Evolutionary conservation across 2,329 filamentous ascomycete genomes (phyloP), one percentile per base, ranked within the genome.

Genomic region (Fusarium marasasianum): DNA sequence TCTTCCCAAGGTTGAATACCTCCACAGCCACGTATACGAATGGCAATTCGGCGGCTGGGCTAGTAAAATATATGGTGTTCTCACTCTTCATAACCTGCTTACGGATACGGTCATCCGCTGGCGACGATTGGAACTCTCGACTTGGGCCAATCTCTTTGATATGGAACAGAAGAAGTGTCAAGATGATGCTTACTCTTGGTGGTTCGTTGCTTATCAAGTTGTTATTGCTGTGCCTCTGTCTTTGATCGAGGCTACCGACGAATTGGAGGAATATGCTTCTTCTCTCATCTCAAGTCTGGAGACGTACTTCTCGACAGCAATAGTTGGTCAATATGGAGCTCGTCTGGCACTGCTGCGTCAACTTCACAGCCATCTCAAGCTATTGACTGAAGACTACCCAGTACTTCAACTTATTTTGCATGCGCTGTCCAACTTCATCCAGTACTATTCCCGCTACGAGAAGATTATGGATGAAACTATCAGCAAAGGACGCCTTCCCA

Each of bases 141-240:
- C 96, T 1, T 99, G 96, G 96, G 91, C 93, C 41, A 93, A 92
- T 47, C 83, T 99, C 7, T 92, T 99, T 69, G 94, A 98, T 75
- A 91, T 93, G 81, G 96, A 99, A 81, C 88, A 91, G 43, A 87
- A 90, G 60, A 94, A 93, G 77, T 95, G 92, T 76, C 86, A 91
- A 29, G 89, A 94, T 55, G 92, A 94, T 78, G 95, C 96, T 6
- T 92, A 91, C 77, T 92, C 93, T 22, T 99, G 96, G 96, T 99
- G 95, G 92, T 99, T 98, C 77, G 89, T 98, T 68, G 95, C 96
- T 2, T 99, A 98, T 78, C 94, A 98, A 82, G 94, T 92, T 9
- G 90, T 97, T 47, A 89, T 99, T 75, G 92, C 91, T 7, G 92
- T 91, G 15, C 93, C 95, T 0, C 86, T 94, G 61, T 88, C 90